phyloP scores from a whole-genome alignment of 1,139 yeast genomes.

The Nakaseomyces kungkrabaensis region DNA sequence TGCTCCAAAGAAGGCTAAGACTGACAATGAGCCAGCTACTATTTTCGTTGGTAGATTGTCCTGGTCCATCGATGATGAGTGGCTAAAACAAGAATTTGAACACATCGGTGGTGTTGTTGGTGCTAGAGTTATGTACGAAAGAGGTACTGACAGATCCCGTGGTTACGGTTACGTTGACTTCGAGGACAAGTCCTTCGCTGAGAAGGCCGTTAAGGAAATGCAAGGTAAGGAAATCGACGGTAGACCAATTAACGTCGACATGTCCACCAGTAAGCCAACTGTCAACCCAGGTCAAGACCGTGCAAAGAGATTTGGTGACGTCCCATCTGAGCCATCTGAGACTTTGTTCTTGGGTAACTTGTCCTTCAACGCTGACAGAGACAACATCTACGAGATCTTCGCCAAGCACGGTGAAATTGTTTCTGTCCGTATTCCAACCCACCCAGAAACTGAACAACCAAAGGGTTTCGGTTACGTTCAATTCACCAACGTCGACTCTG shows the following conservation, averaged over 20 bases:
- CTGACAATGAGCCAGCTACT: slow-evolving; percentile 60
- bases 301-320: slow-evolving; percentile 83
- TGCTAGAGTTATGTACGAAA: slow-evolving; percentile 92
- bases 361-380: slow-evolving; percentile 81
- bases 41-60: slow-evolving; percentile 94
- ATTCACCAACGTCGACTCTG: slow-evolving; percentile 77
- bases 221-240: slow-evolving; percentile 96
- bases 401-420: slow-evolving; percentile 71
- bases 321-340: slow-evolving; percentile 85
- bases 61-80: slow-evolving; percentile 92
- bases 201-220: slow-evolving; percentile 75
- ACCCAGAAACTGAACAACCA: slow-evolving; percentile 97
- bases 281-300: slow-evolving; percentile 33
- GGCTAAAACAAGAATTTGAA: slow-evolving; percentile 84
- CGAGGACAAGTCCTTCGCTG: slow-evolving; percentile 64
- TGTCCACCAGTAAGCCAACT: slow-evolving; percentile 79
- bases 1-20: slow-evolving; percentile 36
- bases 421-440: slow-evolving; percentile 91
- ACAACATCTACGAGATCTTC: slow-evolving; percentile 60
- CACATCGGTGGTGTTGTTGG: slow-evolving; percentile 67
- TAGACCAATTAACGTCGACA: slow-evolving; percentile 87
- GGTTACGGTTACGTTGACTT: slow-evolving; percentile 99
- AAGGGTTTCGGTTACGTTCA: slow-evolving; percentile 99
- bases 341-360: slow-evolving; percentile 93
- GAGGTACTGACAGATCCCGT: slow-evolving; percentile 86